Evolutionary conservation across 164 flowering plant genomes (phyloP).

Genomic region (Vitis rupestris): DNA sequence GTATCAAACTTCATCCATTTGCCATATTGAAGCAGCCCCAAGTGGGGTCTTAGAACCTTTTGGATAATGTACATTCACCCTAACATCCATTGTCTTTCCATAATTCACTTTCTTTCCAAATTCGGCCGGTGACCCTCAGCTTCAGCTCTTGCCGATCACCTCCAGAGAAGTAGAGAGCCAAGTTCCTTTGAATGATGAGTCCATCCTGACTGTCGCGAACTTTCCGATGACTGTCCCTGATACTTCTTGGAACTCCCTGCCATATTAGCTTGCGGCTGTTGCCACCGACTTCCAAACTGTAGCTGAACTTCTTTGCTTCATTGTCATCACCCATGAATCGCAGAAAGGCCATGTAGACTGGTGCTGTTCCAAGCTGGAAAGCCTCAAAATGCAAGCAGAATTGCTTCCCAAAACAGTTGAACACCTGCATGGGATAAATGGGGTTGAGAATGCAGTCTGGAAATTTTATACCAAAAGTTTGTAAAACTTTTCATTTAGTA

Average conservation of each 20-base stretch:
- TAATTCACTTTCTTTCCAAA: constrained; percentile 35
- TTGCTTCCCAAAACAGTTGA: constrained; percentile 39
- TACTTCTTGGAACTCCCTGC: constrained; percentile 41
- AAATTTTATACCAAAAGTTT: neutral
- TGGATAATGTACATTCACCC: constrained; percentile 18
- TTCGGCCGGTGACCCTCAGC: constrained; percentile 36
- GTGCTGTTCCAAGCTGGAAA: constrained; percentile 35
- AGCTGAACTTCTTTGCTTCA: constrained; percentile 38
- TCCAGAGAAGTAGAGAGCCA: constrained; percentile 39
- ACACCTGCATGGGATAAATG: constrained; percentile 24
- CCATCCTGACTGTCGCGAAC: constrained; percentile 44
- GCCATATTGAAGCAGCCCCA: too few relatives aligned
- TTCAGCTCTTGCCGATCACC: constrained; percentile 37
- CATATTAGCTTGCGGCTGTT: constrained; percentile 34
- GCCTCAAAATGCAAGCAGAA: constrained; percentile 48
- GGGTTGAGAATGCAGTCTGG: neutral
- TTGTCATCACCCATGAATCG: constrained; percentile 43
- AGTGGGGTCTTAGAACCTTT: too few relatives aligned
- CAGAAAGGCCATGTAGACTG: constrained; percentile 38
- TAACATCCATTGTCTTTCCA: neutral
- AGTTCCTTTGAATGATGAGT: constrained; percentile 34
- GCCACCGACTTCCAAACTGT: constrained; percentile 37
- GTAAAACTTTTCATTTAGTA: neutral
- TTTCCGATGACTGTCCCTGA: constrained; percentile 39
- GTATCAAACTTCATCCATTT: too few relatives aligned